phyloP scores from a whole-genome alignment of 1,284 basidiomycete species.

The Acaromyces ingoldii region DNA sequence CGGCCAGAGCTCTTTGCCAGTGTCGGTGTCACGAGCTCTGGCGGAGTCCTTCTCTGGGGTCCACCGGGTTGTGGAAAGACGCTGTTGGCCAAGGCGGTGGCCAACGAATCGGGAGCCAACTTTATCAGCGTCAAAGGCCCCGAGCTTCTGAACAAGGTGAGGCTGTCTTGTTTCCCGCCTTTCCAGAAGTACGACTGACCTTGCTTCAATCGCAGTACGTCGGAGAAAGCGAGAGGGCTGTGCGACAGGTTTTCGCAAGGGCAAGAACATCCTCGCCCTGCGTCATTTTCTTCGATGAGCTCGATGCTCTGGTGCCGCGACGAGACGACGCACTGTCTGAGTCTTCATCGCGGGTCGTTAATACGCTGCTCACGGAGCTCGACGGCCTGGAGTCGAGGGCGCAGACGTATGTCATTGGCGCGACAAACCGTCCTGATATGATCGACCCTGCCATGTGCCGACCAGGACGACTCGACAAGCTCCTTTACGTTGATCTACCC shows the following conservation, averaged over 20 bases:
- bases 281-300: constrained; percentile 91
- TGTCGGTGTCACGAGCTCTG: constrained; percentile 71
- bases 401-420: constrained; percentile 92
- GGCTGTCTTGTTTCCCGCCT: neutral
- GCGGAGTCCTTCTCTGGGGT: constrained; percentile 91
- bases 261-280: constrained; percentile 82
- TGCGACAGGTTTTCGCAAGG: constrained; percentile 84
- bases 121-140: constrained; percentile 98
- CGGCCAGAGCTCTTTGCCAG: constrained; percentile 80
- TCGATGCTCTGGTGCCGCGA: constrained; percentile 90
- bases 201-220: constrained; percentile 76
- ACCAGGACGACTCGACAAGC: constrained; percentile 89
- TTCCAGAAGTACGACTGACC: no score
- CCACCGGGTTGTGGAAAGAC: constrained; percentile 98
- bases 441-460: constrained; percentile 98
- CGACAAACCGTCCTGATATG: constrained; percentile 98
- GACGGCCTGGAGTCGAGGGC: constrained; percentile 81
- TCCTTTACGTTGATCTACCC: constrained; percentile 92
- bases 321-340: constrained; percentile 88
- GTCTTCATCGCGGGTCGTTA: constrained; percentile 92
- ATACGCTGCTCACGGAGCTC: constrained; percentile 90
- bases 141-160: constrained; percentile 92
- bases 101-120: constrained; percentile 87
- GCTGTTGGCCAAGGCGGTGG: constrained; percentile 88
- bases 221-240: constrained; percentile 91